phyloP scores from a whole-genome alignment of 2,329 filamentous ascomycete genomes.

The Neofusicoccum ribis region DNA sequence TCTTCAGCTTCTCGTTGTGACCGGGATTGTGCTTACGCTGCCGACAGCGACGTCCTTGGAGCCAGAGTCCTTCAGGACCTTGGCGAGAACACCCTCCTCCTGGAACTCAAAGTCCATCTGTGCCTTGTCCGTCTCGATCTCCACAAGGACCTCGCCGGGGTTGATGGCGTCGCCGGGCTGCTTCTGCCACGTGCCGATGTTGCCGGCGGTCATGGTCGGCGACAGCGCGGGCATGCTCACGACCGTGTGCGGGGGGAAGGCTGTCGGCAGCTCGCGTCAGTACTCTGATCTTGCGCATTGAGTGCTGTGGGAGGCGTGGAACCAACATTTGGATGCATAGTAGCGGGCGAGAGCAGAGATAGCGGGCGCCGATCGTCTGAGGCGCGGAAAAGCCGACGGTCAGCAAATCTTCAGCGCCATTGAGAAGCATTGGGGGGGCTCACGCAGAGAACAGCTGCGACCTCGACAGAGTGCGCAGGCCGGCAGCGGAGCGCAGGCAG shows the following conservation, averaged over 20 bases:
- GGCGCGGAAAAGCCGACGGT: conserved; percentile 29
- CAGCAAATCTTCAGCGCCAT: conserved; percentile 19
- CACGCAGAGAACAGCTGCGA: conserved; percentile 28
- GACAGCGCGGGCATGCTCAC: conserved; percentile 98
- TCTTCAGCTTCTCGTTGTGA: background rate
- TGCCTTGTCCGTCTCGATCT: conserved; percentile 99
- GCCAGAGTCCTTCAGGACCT: conserved; percentile 88
- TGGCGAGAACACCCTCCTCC: conserved; percentile 93
- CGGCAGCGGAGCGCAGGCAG: conserved; percentile 40
- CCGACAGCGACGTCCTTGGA: conserved; percentile 93
- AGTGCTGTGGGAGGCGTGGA: background rate
- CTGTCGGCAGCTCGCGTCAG: conserved; percentile 49
- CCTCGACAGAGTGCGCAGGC: conserved; percentile 48
- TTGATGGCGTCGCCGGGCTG: conserved; percentile 84
- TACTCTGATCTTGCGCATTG: conserved; percentile 11
- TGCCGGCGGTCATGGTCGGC: conserved; percentile 94
- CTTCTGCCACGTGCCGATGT: conserved; percentile 98
- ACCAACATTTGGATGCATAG: conserved; percentile 69
- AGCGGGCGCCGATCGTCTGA: conserved; percentile 49
- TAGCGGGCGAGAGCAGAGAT: conserved; percentile 63
- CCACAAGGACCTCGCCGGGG: conserved; percentile 92
- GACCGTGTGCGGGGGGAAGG: conserved; percentile 90
- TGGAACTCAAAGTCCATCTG: conserved; percentile 99
- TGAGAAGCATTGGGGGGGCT: background rate
- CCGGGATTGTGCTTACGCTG: conserved; percentile 62